phyloP scores from a whole-genome alignment of 2,329 filamentous ascomycete species.

The Chlorencoelia australis region DNA sequence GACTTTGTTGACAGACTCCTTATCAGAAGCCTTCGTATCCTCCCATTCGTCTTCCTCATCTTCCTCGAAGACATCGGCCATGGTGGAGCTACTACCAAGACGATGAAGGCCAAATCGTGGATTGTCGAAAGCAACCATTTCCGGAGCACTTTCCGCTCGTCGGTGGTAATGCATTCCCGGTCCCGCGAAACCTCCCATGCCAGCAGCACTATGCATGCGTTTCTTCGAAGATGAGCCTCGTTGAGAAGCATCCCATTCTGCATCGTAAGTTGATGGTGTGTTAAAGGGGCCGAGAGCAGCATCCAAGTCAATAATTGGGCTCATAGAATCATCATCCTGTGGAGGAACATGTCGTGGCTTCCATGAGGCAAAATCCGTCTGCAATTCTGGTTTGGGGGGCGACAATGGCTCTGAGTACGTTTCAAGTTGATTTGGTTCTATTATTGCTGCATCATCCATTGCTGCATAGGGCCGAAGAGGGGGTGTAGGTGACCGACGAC shows the following conservation, averaged over 20 bases:
- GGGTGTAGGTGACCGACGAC: conserved; percentile 33
- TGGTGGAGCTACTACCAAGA: conserved; percentile 58
- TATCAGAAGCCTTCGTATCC: conserved; percentile 26
- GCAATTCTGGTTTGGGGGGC: conserved; percentile 12
- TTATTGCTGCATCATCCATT: conserved; percentile 17
- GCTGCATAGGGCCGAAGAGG: conserved; percentile 28
- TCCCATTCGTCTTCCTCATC: conserved; percentile 53
- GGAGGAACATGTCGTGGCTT: conserved; percentile 30
- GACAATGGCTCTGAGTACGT: conserved; percentile 4
- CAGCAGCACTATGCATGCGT: conserved; percentile 67
- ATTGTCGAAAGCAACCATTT: conserved; percentile 51
- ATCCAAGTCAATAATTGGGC: conserved; percentile 85
- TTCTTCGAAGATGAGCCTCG: conserved; percentile 47
- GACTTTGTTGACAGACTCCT: conserved; percentile 25
- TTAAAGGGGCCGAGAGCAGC: conserved; percentile 89
- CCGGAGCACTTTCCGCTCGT: conserved; percentile 70
- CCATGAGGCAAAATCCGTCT: conserved; percentile 27
- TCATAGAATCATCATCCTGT: conserved; percentile 53
- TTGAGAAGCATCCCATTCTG: conserved; percentile 59
- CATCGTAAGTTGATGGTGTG: conserved; percentile 55
- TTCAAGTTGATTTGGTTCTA: conserved; percentile 12
- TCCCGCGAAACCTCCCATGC: conserved; percentile 57
- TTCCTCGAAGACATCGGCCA: conserved; percentile 83
- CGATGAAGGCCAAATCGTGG: conserved; percentile 48
- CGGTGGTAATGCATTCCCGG: conserved; percentile 68